Percentiles rank a stretch among this genome's conserved stretches.
These are phyloP conservation scores for Dipsacomyces acuminosporus DNA, from an alignment of 371 early-diverging fungal species.

Conservation along the genomic window DNA sequence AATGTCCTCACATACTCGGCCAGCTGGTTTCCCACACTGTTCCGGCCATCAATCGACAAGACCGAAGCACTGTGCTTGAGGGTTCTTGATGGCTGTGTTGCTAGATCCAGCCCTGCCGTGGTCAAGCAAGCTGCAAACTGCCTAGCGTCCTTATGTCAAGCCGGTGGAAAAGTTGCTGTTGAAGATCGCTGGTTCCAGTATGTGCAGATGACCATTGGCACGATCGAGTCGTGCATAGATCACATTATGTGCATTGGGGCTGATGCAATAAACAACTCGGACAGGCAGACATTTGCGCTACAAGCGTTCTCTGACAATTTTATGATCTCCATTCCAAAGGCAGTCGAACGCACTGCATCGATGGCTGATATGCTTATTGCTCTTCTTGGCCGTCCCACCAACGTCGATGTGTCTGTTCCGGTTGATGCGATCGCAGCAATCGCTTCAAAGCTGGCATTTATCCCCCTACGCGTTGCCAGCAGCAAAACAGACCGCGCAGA, in stretches of 20 bases:
- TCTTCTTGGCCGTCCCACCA: conserved; percentile 25
- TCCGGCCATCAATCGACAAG: conserved; percentile 39
- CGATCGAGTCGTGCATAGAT: conserved; percentile 30
- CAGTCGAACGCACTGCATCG: conserved; percentile 32
- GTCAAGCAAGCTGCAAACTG: conserved; percentile 24
- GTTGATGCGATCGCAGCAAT: conserved; percentile 13
- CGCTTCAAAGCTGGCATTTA: conserved; percentile 31
- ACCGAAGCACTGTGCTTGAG: conserved; percentile 33
- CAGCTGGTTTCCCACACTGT: conserved; percentile 39
- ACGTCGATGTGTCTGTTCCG: conserved; percentile 20
- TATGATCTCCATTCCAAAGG: conserved; percentile 32
- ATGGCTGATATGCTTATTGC: conserved; percentile 29
- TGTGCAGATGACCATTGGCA: conserved; percentile 25
- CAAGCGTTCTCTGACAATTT: conserved; percentile 20
- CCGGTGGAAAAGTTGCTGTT: conserved; percentile 30
- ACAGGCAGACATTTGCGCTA: conserved; percentile 4
- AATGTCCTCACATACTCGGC: conserved; percentile 33
- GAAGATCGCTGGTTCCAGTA: conserved; percentile 44
- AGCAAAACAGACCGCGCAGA: conserved; percentile 33
- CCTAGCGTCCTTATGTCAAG: conserved; percentile 26
- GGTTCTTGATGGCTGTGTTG: conserved; percentile 8
- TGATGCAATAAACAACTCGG: not conserved
- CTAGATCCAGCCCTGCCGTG: not conserved
- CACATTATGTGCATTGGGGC: conserved; percentile 25
- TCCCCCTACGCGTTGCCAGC: conserved; percentile 25